These are phyloP conservation scores for Syzygium jambos DNA, from an alignment of 345 rosid genomes.

Conservation along the genomic window DNA sequence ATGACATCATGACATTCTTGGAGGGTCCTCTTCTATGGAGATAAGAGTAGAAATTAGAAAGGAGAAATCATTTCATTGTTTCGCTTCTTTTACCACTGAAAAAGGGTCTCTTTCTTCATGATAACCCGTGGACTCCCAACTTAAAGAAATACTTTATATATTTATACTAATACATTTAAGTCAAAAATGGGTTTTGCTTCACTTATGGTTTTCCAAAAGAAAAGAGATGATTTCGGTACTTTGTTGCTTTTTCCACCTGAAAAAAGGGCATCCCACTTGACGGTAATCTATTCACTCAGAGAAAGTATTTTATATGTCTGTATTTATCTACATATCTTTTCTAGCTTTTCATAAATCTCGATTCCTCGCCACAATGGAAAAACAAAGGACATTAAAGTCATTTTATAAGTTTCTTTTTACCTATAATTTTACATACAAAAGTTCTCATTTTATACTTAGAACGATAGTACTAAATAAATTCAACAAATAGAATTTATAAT, in stretches of 20 bases:
- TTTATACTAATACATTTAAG: not conserved
- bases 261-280: not conserved
- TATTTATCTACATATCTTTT: not conserved
- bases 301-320: not conserved
- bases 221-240: not conserved
- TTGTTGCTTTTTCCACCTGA: not conserved
- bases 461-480: not conserved
- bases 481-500: not conserved
- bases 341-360: not conserved
- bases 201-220: not conserved
- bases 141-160: not conserved
- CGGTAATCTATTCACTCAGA: not conserved
- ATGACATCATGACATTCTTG: not conserved
- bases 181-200: not conserved
- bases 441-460: not conserved
- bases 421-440: not conserved
- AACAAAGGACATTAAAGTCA: not conserved
- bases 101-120: not conserved
- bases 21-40: not conserved
- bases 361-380: not conserved
- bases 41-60: not conserved
- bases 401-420: not conserved
- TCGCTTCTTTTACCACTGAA: not conserved
- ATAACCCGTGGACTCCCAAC: not conserved
- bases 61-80: not conserved